Base-by-base conservation (phyloP, 495 filamentous ascomycete genomes). In the Astrocystis sublimbata region DNA sequence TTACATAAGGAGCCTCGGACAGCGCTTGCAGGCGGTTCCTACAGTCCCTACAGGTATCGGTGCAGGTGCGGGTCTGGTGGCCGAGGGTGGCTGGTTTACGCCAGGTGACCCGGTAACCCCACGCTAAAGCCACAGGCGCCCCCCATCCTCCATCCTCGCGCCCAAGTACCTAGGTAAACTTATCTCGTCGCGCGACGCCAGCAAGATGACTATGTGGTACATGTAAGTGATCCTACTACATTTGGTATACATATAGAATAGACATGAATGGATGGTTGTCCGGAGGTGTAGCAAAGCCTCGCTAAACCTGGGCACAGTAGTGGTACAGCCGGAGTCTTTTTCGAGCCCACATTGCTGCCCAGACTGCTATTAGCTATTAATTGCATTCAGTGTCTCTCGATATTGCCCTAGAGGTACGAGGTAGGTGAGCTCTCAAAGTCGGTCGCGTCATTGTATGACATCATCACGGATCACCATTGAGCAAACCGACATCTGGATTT, bases 401-500 rank as follows among this genome's bases (percentile, higher is more conserved):
- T n/a, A n/a, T n/a, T n/a, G n/a, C n/a, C n/a, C n/a, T n/a, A n/a
- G n/a, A 47, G 23, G 45, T 47, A 28, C 45, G 12, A 5, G 21
- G n/a, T 12, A 50, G 10, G 6, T 26, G 28, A 50, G 26, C 53
- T 49, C 19, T 19, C 13, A 31, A 41, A 19, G 36, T 7, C 21
- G 26, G 58, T 38, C 15, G 58, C 58, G 49, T 61, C 58, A 61
- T 60, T 15, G 53, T 61, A 61, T 61, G 64, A 52, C 69, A 69
- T 71, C 62, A 59, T 67, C 35, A 40, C 17, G 28, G 5, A 60
- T 60, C 35, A 60, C 46, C 24, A 46, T 58, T 6, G 26, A 28
- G 4, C 15, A 28, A 19, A 28, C 30, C 28, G 17, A 43, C 41
- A 24, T 58, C 33, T 49, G 30, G 15, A 17, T 24, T 21, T 38